phyloP scores from a whole-genome alignment of 768 basidiomycete species.

The Suillus weaverae region DNA sequence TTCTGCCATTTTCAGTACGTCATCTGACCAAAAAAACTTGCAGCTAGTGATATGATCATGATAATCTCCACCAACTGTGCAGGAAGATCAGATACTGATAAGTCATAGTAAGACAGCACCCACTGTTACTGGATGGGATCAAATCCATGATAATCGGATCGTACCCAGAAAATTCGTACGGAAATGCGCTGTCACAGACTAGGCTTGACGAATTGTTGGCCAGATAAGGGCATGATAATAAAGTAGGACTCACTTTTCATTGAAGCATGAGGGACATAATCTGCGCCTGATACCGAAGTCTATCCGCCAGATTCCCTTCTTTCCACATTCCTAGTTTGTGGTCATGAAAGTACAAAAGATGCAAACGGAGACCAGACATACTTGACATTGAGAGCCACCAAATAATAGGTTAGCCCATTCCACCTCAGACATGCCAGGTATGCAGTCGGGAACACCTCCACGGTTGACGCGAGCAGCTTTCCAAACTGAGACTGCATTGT shows the following conservation, averaged over 20 bases:
- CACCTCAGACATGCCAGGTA: conserved; percentile 25
- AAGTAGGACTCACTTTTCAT: conserved; percentile 13
- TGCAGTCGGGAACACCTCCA: conserved; percentile 21
- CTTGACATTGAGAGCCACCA: conserved; percentile 18
- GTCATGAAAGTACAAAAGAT: not conserved
- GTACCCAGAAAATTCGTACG: conserved; percentile 22
- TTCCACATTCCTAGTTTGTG: conserved; percentile 14
- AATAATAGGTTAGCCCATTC: conserved; percentile 30
- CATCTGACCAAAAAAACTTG: conserved; percentile 34
- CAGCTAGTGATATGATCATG: conserved; percentile 23
- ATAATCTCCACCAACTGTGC: conserved; percentile 30
- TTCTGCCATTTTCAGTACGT: conserved; percentile 27
- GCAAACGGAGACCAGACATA: conserved; percentile 3
- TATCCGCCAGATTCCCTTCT: conserved; percentile 12
- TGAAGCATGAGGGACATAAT: conserved; percentile 14
- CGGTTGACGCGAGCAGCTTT: conserved; percentile 7
- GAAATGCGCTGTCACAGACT: conserved; percentile 6
- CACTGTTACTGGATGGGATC: conserved; percentile 35
- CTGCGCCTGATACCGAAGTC: conserved; percentile 20
- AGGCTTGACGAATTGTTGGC: conserved; percentile 24
- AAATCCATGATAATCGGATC: conserved; percentile 28
- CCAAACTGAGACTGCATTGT: conserved; percentile 26
- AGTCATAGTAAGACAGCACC: not conserved
- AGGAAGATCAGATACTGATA: not conserved
- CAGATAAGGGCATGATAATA: not conserved